Conservation (phyloP, 208 protist species). For the Acanthamoeba castellanii region DNA sequence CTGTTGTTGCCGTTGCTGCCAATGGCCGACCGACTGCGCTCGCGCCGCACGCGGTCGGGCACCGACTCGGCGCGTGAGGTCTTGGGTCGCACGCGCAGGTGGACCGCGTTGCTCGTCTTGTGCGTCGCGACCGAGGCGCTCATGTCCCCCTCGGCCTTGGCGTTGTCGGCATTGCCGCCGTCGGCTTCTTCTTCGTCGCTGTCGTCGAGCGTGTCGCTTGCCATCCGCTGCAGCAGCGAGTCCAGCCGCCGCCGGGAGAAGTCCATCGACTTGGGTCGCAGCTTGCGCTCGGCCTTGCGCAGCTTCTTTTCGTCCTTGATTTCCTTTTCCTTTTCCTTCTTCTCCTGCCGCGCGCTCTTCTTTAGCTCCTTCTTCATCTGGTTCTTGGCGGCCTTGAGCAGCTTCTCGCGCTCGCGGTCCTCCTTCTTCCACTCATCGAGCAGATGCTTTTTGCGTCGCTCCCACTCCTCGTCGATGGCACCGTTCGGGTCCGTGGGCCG, state of each 20-base stretch:
- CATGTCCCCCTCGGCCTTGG: background rate
- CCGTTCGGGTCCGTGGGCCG: background rate
- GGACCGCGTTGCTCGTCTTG: background rate
- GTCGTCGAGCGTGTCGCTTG: background rate
- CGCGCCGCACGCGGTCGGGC: background rate
- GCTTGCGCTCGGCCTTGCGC: constrained; percentile 11
- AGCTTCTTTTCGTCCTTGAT: background rate
- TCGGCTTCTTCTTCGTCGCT: background rate
- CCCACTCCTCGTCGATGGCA: background rate
- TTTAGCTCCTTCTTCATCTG: constrained; percentile 21
- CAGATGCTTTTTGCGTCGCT: background rate
- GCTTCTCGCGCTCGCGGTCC: background rate
- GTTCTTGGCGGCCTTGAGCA: background rate
- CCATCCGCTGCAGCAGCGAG: background rate
- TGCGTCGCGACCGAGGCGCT: background rate
- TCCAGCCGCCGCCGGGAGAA: background rate
- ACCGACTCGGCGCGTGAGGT: background rate
- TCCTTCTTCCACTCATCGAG: background rate
- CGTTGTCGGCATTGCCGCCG: background rate
- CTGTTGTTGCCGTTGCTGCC: background rate
- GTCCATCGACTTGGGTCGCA: background rate
- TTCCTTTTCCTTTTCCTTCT: background rate
- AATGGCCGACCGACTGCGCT: background rate
- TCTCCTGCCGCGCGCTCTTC: background rate
- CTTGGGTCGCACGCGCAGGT: background rate